Conservation (phyloP, 148 eudicot species). For the Hydrangea macrophylla region DNA sequence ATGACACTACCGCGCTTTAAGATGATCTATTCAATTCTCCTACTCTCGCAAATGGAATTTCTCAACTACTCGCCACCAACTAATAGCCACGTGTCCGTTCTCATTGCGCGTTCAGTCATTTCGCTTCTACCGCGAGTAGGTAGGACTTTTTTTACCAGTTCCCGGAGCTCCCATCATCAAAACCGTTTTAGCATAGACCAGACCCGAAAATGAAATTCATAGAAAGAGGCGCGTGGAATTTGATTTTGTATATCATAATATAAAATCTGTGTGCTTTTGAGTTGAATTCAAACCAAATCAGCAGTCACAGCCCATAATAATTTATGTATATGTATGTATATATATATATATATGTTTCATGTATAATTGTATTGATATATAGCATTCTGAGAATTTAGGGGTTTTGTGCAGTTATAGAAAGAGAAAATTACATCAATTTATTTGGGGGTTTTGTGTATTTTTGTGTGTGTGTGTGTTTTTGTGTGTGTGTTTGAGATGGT, state of each 20-base stretch:
- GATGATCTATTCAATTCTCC: neutral
- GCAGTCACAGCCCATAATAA: neutral
- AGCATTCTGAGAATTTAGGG: neutral
- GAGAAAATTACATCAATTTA: no score
- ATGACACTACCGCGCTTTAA: neutral
- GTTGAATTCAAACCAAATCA: neutral
- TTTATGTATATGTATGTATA: no score
- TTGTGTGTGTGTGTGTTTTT: neutral
- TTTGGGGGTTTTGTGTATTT: neutral
- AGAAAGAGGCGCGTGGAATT: slow-evolving; percentile 6
- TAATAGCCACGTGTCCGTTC: neutral
- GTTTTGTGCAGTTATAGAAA: no score
- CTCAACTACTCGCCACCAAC: neutral
- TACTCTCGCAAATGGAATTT: neutral
- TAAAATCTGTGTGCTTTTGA: neutral
- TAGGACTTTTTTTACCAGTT: no score
- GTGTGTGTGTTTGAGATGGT: no score
- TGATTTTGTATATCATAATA: no score
- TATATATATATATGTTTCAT: neutral
- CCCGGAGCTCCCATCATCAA: neutral
- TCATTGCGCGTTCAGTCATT: neutral
- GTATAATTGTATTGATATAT: neutral
- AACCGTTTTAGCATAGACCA: no score
- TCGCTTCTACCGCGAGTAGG: neutral
- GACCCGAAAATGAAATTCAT: neutral